Evolutionary conservation across 177 flowering plant species (phyloP), one percentile per base, ranked within the genome.

Genomic region (Telopea speciosissima): DNA sequence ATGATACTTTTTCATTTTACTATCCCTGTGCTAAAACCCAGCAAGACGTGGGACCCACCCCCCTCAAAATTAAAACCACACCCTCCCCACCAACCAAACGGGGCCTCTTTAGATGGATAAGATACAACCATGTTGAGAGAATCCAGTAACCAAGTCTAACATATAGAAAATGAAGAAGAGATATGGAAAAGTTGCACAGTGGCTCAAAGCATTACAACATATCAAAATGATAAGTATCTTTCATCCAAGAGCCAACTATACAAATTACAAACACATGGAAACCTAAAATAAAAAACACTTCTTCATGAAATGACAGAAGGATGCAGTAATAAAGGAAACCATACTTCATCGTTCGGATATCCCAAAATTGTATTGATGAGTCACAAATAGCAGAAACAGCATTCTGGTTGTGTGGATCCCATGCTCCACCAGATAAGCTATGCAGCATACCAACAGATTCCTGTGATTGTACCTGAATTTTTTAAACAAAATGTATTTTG

Each of bases 401-500:
- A 84, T 95, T 91, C 63, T 78, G 72, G 78, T 95, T 92, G 81
- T 95, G 96, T 24, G 99, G 98, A 80, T 95, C 90, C 99, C 99
- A 95, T 63, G 93, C 96, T 70, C 99, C 99, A 71, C 98, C 96
- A 76, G 93, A 86, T 73, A 93, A 85, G 63, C 79, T 81, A 68
- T 90, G 92, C 79, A 88, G 83, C 90, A 88, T 82, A 26, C 97
- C 98, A 72, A 90, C 87, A 66, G 97, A 88, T 75, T 88, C 95
- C 79, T 85, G 79, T 67, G 97, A 89, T 83, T 84, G 90, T 59
- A 91, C 92, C 99, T 95, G 79, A 60, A 85, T 65, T 77, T 65
- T 77, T 75, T 63, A 67, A 80, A 78, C 24, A 82, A 79, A 49
- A 12, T 49, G 8, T 0, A 0, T 36, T 36, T 28, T 28, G 31